phyloP scores from a whole-genome alignment of 208 protist genomes.

The Novymonas esmeraldas region DNA sequence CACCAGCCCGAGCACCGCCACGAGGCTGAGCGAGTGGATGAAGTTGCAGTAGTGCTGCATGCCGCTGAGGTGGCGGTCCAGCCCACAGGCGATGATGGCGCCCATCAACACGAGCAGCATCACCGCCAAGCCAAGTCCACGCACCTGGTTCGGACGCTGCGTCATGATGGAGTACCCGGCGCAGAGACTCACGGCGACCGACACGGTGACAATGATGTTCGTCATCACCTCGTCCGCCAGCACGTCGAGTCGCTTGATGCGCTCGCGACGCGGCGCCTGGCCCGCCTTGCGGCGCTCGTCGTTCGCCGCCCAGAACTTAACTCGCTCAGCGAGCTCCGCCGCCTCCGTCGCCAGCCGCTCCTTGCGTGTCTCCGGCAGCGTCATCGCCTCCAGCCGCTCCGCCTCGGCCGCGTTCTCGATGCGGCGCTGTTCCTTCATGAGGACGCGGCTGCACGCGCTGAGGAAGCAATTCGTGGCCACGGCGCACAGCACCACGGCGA shows the following conservation, averaged over 20 bases:
- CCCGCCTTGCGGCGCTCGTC: constrained; percentile 30
- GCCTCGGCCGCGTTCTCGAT: constrained; percentile 26
- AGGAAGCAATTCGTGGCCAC: constrained; percentile 42
- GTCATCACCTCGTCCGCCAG: constrained; percentile 50
- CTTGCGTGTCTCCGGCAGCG: constrained; percentile 16
- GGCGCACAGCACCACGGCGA: constrained; percentile 37
- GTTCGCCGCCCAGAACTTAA: constrained; percentile 41
- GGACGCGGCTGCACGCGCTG: constrained; percentile 32
- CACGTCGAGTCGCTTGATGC: constrained; percentile 31
- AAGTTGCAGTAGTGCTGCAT: constrained; percentile 34
- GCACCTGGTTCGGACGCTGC: constrained; percentile 54
- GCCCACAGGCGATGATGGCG: constrained; percentile 31
- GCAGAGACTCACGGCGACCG: constrained; percentile 31
- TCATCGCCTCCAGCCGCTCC: constrained; percentile 4
- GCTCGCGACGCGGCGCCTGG: constrained; percentile 24
- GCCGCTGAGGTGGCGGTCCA: constrained; percentile 22
- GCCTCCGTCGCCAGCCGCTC: constrained; percentile 24
- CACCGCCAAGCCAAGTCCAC: constrained; percentile 32
- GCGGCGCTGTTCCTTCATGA: constrained; percentile 24
- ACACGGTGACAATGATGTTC: constrained; percentile 42
- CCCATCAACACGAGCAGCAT: constrained; percentile 44
- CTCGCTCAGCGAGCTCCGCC: constrained; percentile 16
- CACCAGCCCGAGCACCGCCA: constrained; percentile 12
- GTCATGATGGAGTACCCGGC: constrained; percentile 27
- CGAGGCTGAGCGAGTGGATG: constrained; percentile 18